Base-by-base conservation (phyloP, 2,329 filamentous ascomycete genomes). In the Triangularia verruculosa region DNA sequence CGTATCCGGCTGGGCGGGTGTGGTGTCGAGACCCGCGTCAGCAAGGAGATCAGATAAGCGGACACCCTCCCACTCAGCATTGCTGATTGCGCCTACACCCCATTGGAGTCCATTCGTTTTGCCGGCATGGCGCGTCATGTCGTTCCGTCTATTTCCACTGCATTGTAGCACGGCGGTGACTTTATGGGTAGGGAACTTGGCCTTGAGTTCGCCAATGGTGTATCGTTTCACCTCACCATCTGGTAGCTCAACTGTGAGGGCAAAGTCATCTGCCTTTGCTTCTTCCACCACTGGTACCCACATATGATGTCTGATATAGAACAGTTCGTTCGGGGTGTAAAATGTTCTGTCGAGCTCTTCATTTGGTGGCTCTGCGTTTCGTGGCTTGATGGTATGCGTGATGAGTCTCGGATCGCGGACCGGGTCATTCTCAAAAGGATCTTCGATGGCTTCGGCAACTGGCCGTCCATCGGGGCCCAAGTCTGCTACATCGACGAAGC, bases 241-340 rank as follows among this genome's bases (percentile, higher is more conserved):
- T 0, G 79, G 78, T 3, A 87, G 77, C 73, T 86, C 85, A 47
- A 88, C 76, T 4, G 78, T 83, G 63, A 88, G 70, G 20, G 73
- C 72, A 69, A 87, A 79, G 5, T 77, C 66, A 3, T 74, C 74
- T 0, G 77, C 75, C 5, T 78, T 74, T 1, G 30, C 59, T 9
- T 76, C 73, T 5, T 77, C 74, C 3, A 84, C 72, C 5, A 75
- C 74, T 0, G 85, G 85, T 47, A 87, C 85, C 86, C 85, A 88
- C 77, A 88, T 85, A 73, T 88, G 85, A 68, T 88, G 86, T 20
- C 85, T 80, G 13, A 86, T 81, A 69, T 86, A 87, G 72, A 87
- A 87, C 0, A 85, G 74, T 28, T 80, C 76, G 51, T 81, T 83
- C 3, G 82, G 82, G 0, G 85, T 88, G 39, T 83, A 74, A 69